A percentile compares a stretch with the other conserved stretches of the same genome.
phyloP scores from a whole-genome alignment of 768 basidiomycete species.

The Crepidotus variabilis region DNA sequence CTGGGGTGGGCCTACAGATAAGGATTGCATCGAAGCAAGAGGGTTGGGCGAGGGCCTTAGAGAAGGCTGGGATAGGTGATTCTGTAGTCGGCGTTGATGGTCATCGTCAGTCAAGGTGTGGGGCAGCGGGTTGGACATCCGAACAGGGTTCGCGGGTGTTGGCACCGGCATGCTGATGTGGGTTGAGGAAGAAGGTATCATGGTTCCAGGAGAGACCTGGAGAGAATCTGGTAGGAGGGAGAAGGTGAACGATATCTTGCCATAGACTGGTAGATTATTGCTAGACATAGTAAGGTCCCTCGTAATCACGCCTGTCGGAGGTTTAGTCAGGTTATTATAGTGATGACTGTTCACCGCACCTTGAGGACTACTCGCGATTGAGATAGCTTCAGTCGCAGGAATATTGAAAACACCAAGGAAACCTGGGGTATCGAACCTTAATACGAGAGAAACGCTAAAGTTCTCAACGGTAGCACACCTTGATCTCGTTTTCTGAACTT shows the following conservation, averaged over 20 bases:
- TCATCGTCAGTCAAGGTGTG: slow-evolving; percentile 16
- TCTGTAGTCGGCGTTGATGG: slow-evolving; percentile 10
- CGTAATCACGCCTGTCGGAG: slow-evolving; percentile 55
- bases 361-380: slow-evolving; percentile 41
- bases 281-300: slow-evolving; percentile 71
- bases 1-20: slow-evolving; percentile 8
- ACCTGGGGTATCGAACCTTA: slow-evolving; percentile 27
- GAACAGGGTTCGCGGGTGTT: slow-evolving; percentile 13
- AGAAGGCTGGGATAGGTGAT: slow-evolving; percentile 14
- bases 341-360: slow-evolving; percentile 29
- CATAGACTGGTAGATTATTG: slow-evolving; percentile 77
- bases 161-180: slow-evolving; percentile 9
- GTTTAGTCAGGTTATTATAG: slow-evolving; percentile 10
- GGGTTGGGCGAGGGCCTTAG: slow-evolving; percentile 23
- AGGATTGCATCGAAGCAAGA: slow-evolving; percentile 7
- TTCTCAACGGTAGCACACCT: slow-evolving; percentile 39
- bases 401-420: slow-evolving; percentile 60
- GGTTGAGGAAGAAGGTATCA: slow-evolving; percentile 8
- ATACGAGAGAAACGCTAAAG: slow-evolving; percentile 14
- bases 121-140: slow-evolving; percentile 17
- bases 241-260: slow-evolving; percentile 71
- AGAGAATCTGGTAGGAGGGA: slow-evolving; percentile 35
- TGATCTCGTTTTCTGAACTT: slow-evolving; percentile 88
- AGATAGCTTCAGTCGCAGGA: slow-evolving; percentile 48
- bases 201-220: slow-evolving; percentile 4